A percentile compares a stretch with the other conserved stretches of the same genome.
Conservation (phyloP, 2,329 filamentous ascomycete species). For the Claviceps sp. region DNA sequence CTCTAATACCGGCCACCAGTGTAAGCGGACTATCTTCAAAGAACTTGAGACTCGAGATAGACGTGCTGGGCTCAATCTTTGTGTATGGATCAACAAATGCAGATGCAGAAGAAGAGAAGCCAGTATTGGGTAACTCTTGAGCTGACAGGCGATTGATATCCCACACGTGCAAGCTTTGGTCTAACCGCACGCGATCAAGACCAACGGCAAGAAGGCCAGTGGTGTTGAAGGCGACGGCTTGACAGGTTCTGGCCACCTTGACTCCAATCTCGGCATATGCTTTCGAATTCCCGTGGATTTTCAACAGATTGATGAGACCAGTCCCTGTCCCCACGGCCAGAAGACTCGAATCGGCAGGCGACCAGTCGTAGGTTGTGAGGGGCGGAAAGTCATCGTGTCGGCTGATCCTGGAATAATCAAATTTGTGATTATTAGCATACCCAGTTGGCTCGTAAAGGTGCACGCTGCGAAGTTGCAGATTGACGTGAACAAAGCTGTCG, state of each 20-base stretch:
- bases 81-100: constrained; percentile 42
- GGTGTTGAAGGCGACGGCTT: constrained; percentile 68
- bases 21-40: constrained; percentile 65
- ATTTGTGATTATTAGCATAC: constrained; percentile 39
- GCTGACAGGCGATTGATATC: constrained; percentile 52
- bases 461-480: constrained; percentile 47
- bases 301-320: constrained; percentile 62
- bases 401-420: constrained; percentile 43
- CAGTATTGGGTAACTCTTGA: constrained; percentile 31
- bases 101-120: constrained; percentile 36
- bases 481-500: constrained; percentile 52
- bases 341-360: constrained; percentile 46
- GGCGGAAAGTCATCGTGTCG: constrained; percentile 51
- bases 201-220: constrained; percentile 62
- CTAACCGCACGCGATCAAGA: constrained; percentile 67
- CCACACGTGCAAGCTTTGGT: constrained; percentile 72
- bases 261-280: constrained; percentile 53
- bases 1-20: constrained; percentile 61
- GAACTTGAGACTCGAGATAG: constrained; percentile 74
- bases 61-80: constrained; percentile 51
- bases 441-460: constrained; percentile 51
- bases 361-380: constrained; percentile 55
- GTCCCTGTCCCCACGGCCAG: constrained; percentile 63
- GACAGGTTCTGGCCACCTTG: constrained; percentile 64
- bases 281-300: constrained; percentile 57